These are phyloP conservation scores for Blastobotrys aristatus DNA, from an alignment of 1,139 yeast genomes.

Conservation along the genomic window DNA sequence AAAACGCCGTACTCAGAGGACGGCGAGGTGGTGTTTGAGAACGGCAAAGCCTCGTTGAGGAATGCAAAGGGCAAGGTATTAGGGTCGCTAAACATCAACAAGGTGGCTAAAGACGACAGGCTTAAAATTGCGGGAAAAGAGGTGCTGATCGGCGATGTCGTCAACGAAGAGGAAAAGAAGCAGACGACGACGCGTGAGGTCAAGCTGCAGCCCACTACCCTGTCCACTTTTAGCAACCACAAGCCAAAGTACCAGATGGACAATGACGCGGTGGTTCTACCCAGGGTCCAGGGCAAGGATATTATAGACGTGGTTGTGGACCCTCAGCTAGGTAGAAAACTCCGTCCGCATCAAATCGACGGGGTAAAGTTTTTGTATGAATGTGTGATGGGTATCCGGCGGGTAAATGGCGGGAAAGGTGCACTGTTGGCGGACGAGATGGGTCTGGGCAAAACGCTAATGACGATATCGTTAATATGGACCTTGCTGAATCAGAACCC, in stretches of 20 bases:
- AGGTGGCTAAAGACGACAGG: constrained; percentile 7
- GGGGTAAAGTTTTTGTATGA: constrained; percentile 79
- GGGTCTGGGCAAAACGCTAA: constrained; percentile 94
- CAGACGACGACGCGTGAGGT: background rate
- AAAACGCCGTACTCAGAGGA: constrained; percentile 9
- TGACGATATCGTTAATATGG: constrained; percentile 81
- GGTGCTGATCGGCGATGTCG: constrained; percentile 10
- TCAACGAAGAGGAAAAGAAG: background rate
- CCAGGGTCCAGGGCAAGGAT: constrained; percentile 30
- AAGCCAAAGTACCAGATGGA: constrained; percentile 41
- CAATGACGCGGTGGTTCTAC: constrained; percentile 44
- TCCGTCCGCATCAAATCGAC: constrained; percentile 81
- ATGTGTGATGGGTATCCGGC: constrained; percentile 64
- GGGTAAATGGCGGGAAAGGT: constrained; percentile 53
- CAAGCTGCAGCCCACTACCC: background rate
- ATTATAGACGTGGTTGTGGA: constrained; percentile 62
- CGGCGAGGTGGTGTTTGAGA: constrained; percentile 1
- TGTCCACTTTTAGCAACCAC: constrained; percentile 1
- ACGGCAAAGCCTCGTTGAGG: constrained; percentile 1
- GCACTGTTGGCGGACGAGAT: constrained; percentile 92
- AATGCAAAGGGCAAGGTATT: constrained; percentile 6
- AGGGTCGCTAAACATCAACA: background rate
- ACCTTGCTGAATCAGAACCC: constrained; percentile 78
- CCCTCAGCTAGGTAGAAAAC: constrained; percentile 48
- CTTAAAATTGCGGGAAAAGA: constrained; percentile 13